A percentile compares a stretch with the other conserved stretches of the same genome.
Evolutionary conservation across 2,329 filamentous ascomycete genomes (phyloP).

Genomic region (Ophiostoma angusticollis): DNA sequence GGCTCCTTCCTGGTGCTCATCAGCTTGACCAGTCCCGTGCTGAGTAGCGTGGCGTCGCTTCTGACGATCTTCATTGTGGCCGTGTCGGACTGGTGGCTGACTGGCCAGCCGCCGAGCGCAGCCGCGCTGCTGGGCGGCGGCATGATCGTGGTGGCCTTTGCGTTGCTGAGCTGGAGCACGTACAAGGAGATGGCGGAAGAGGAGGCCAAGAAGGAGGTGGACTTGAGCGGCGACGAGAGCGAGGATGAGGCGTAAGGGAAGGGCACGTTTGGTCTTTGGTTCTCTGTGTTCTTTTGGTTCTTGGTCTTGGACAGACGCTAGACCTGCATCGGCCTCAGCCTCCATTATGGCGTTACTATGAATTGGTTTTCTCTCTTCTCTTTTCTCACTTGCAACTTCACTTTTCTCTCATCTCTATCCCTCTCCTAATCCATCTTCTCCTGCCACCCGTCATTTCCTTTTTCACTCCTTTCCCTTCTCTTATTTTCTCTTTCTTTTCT

Average conservation of each 20-base stretch:
- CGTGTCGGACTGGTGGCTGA: slow-evolving; percentile 76
- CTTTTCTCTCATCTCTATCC: too few species aligned
- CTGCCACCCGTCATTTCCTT: too few species aligned
- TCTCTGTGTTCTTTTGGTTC: neutral
- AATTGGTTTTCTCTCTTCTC: too few species aligned
- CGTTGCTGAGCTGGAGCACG: slow-evolving; percentile 80
- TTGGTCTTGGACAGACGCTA: neutral
- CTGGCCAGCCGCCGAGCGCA: slow-evolving; percentile 59
- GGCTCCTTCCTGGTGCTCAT: slow-evolving; percentile 90
- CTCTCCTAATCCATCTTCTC: too few species aligned
- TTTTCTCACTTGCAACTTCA: too few species aligned
- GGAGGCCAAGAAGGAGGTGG: slow-evolving; percentile 43
- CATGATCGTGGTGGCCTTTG: slow-evolving; percentile 78
- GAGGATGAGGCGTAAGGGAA: slow-evolving; percentile 12
- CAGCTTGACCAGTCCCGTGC: slow-evolving; percentile 78
- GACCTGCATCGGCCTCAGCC: too few species aligned
- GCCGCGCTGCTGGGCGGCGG: slow-evolving; percentile 72
- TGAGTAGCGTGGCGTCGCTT: slow-evolving; percentile 83
- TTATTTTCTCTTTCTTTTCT: neutral
- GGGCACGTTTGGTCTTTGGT: neutral
- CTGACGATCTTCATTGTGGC: slow-evolving; percentile 96
- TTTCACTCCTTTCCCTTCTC: neutral
- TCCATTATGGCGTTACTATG: too few species aligned
- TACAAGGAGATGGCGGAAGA: slow-evolving; percentile 90
- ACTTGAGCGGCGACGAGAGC: slow-evolving; percentile 15